Base-by-base conservation (phyloP, 768 basidiomycete species). In the Phylloporus scabripes region DNA sequence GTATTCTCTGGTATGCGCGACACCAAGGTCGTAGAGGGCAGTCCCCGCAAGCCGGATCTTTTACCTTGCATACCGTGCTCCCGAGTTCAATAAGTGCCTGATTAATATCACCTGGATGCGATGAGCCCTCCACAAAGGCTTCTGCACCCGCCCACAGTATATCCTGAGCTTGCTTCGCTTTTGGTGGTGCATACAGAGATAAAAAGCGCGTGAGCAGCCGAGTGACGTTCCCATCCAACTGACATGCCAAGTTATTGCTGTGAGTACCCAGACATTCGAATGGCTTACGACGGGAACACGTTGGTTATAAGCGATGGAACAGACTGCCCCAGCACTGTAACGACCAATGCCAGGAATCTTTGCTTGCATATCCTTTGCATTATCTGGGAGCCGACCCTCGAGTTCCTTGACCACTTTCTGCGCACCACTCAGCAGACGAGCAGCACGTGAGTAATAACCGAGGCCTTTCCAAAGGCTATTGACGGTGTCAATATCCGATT, bases 51-150 rank as follows among this genome's bases (percentile, higher is more conserved):
- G 71, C 67, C 9, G 94, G 94, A 53, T 87, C 80, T 52, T 81
- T 82, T 36, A 88, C 83, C 66, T 86, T 92, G 71, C 94, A 98
- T 3, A 96, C 79, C 3, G 92, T 95, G 63, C 88, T 89, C 42
- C 94, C 94, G 7, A 97, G 80, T 63, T 98, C 94, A 64, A 97
- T 97, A 44, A 98, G 74, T 12, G 89, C 92, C 70, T 96, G 87
- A 60, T 95, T 95, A 54, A 93, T 74, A 63, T 94, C 89, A 15
- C 92, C 91, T 0, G 92, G 79, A 53, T 76, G 65, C 29, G 77
- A 58, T 0, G 73, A 62, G 11, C 54, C 71, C 34, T 79, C 67
- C 9, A 96, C 85, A 63, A 96, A 76, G 3, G 73, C 74, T 34
- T 73, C 73, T 1, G 93, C 93, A 5, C 79, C 83, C 5, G 73